Evolutionary conservation across 139 green algal species (phyloP).

Genomic region (Chlamydomonas sp.): DNA sequence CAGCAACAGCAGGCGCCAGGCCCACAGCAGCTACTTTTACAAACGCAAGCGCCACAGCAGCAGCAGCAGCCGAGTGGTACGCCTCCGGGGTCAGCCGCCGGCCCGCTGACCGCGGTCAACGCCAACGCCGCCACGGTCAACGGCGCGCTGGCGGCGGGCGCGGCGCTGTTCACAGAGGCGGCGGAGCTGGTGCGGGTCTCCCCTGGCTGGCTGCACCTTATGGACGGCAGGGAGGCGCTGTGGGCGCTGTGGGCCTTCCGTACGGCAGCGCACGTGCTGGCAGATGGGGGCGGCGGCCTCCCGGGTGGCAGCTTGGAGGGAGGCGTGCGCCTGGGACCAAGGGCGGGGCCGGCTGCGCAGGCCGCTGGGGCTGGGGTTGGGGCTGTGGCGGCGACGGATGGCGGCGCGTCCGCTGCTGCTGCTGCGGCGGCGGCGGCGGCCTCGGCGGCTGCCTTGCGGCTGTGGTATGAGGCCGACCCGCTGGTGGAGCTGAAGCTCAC

Average conservation of each 20-base stretch:
- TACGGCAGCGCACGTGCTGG: no score
- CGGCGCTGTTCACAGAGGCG: slow-evolving; percentile 14
- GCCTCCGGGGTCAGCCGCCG: background rate
- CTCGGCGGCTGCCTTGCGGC: background rate
- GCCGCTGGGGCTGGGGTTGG: background rate
- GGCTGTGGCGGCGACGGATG: no score
- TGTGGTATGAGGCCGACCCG: background rate
- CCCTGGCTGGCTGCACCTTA: slow-evolving; percentile 19
- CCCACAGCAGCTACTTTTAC: no score
- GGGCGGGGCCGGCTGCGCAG: background rate
- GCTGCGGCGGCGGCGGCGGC: background rate
- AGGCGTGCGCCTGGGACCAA: background rate
- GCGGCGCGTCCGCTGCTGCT: background rate
- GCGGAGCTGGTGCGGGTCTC: slow-evolving; percentile 10
- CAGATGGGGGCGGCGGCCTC: background rate
- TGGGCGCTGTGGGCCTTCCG: slow-evolving; percentile 29
- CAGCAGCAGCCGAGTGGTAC: no score
- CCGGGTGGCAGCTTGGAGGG: background rate
- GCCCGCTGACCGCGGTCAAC: background rate
- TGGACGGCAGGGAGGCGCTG: slow-evolving; percentile 26
- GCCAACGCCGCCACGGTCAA: background rate
- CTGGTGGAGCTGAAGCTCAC: slow-evolving; percentile 31
- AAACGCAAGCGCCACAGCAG: no score
- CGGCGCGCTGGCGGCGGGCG: background rate
- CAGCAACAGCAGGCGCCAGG: background rate